Evolutionary conservation across 176 grass and related monocot genomes (phyloP), one percentile per base, ranked within the genome.

Genomic region (Musa troglodytarum): DNA sequence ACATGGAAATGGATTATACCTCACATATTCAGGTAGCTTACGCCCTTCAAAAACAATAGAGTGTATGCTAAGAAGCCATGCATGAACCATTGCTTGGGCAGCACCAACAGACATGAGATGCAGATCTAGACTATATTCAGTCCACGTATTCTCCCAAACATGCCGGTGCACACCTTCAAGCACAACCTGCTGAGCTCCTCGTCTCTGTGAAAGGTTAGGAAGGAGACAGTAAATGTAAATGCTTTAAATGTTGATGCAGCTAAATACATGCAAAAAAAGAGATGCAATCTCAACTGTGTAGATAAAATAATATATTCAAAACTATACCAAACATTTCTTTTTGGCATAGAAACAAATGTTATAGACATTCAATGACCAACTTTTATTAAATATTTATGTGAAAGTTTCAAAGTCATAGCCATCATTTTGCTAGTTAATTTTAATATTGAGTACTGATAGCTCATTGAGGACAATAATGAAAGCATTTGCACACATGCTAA

Each of bases 81-180:
- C 88, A 84, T 94, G 88, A 72, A 99, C 88, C 78, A 94, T 88
- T 80, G 95, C 95, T 77, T 93, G 95, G 24, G 95, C 95, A 73
- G 95, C 95, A 65, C 91, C 95, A 58, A 82, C 93, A 74, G 95
- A 99, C 95, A 99, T 99, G 59, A 99, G 88, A 69, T 99, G 95
- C 78, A 99, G 81, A 76, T 99, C 95, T 69, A 99, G 64, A 79
- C 81, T 89, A 70, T 87, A 89, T 52, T 99, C 91, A 66, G 82
- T 85, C 91, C 88, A 94, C 26, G 86, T 88, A 66, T 94, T 92
- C 76, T 99, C 91, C 95, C 95, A 99, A 54, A 99, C 95, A 58
- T 74, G 82, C 8, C 86, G 84, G 29, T 85, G 88, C 69, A 92
- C 86, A 12, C 95, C 95, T 81, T 99, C 91, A 5, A 92, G 77